Conservation (phyloP, 176 grass and related monocot species). For the Paspalum notatum region DNA sequence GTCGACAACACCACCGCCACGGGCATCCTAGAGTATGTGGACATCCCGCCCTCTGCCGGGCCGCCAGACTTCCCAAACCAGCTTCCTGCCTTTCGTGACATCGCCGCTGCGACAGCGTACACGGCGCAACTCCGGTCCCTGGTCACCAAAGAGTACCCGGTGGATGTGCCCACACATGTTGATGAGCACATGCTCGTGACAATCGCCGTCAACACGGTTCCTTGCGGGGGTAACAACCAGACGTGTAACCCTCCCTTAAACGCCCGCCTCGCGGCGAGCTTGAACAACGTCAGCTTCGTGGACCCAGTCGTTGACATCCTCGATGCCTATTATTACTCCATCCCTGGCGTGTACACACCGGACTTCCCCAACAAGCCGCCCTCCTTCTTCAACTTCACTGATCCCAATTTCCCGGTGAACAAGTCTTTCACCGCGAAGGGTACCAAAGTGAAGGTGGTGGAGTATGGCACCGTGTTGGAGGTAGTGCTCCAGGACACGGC, state of each 20-base stretch:
- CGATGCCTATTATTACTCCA: conserved; percentile 31
- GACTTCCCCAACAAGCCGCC: conserved; percentile 66
- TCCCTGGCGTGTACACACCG: conserved; percentile 18
- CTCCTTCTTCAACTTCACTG: conserved; percentile 53
- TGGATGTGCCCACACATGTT: conserved; percentile 1
- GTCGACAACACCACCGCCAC: conserved; percentile 34
- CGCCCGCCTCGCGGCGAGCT: conserved; percentile 33
- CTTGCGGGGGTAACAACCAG: neutral
- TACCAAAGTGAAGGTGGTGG: conserved; percentile 74
- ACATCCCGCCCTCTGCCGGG: neutral
- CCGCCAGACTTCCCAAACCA: neutral
- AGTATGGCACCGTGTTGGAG: conserved; percentile 57
- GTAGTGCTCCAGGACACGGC: conserved; percentile 45
- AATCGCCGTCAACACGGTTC: conserved; percentile 20
- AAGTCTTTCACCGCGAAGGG: conserved; percentile 15
- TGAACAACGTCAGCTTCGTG: conserved; percentile 56
- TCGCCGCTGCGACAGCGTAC: conserved; percentile 6
- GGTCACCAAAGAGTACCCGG: neutral
- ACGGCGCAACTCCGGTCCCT: conserved; percentile 34
- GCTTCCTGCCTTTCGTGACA: conserved; percentile 22
- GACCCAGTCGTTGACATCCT: conserved; percentile 36
- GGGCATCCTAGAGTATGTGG: conserved; percentile 43
- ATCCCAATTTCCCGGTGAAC: neutral
- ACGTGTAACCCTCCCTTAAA: neutral
- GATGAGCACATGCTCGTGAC: conserved; percentile 48